Evolutionary conservation across 2,329 filamentous ascomycete species (phyloP).

Genomic region (Hortaea werneckii): DNA sequence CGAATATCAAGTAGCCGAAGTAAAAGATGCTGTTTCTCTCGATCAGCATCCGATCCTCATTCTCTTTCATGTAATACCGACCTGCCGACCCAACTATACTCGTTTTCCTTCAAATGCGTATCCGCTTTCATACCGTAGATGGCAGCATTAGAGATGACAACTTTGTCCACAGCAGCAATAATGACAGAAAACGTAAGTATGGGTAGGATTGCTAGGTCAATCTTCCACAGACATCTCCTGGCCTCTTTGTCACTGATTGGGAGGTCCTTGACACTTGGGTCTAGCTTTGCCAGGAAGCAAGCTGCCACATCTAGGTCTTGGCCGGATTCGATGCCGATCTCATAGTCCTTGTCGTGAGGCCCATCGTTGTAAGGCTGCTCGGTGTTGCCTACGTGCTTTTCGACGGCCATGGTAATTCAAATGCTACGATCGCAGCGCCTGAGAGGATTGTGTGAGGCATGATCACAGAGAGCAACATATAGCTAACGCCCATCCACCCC

Average conservation of each 20-base stretch:
- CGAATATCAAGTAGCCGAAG: slow-evolving; percentile 35
- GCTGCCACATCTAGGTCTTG: slow-evolving; percentile 19
- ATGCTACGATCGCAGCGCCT: too few relatives aligned
- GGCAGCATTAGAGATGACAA: slow-evolving; percentile 1
- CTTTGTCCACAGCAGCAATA: slow-evolving; percentile 2
- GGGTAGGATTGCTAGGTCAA: slow-evolving; percentile 1
- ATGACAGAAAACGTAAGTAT: slow-evolving; percentile 1
- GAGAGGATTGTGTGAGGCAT: too few relatives aligned
- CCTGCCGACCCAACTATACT: slow-evolving; percentile 31
- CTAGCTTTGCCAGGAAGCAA: slow-evolving; percentile 19
- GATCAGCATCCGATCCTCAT: too few relatives aligned
- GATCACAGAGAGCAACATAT: too few relatives aligned
- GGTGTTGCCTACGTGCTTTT: background rate
- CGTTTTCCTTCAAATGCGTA: slow-evolving; percentile 36
- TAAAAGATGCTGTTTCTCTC: slow-evolving; percentile 27
- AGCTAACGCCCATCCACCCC: too few relatives aligned
- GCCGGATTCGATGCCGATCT: background rate
- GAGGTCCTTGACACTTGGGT: slow-evolving; percentile 12
- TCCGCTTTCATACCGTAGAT: slow-evolving; percentile 24
- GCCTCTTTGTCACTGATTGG: slow-evolving; percentile 14
- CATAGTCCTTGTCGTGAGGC: background rate
- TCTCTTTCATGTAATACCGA: background rate
- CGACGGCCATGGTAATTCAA: background rate
- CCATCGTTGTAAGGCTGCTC: background rate
- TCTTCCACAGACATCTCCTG: background rate